phyloP scores from a whole-genome alignment of 164 flowering plant species.

The Taxillus chinensis region DNA sequence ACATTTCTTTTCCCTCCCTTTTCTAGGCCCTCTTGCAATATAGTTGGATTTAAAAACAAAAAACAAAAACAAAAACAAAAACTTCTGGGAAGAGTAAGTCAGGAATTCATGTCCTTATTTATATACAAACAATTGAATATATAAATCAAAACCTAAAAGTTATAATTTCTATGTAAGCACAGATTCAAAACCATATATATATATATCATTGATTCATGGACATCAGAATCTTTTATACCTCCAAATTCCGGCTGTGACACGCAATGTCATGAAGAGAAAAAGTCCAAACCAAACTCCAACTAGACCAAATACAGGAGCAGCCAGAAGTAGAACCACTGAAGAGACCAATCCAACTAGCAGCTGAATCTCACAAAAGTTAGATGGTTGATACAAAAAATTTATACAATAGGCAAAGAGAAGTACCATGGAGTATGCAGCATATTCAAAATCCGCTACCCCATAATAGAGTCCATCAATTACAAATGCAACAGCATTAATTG shows the following conservation, averaged over 20 bases:
- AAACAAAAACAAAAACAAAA: too few relatives aligned
- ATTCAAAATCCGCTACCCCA: constrained; percentile 90
- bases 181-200: too few relatives aligned
- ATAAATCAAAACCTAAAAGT: too few relatives aligned
- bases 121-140: too few relatives aligned
- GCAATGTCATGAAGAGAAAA: constrained; percentile 84
- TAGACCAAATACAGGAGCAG: constrained; percentile 69
- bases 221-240: constrained; percentile 36
- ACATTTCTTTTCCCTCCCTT: too few relatives aligned
- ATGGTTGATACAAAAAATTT: not conserved
- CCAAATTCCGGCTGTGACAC: constrained; percentile 72
- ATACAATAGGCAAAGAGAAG: not conserved
- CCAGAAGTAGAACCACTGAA: constrained; percentile 49
- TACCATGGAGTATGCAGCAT: constrained; percentile 97
- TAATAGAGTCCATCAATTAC: constrained; percentile 94
- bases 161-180: too few relatives aligned
- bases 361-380: constrained; percentile 24
- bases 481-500: constrained; percentile 91
- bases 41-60: too few relatives aligned
- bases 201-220: too few relatives aligned
- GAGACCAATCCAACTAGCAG: constrained; percentile 54
- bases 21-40: too few relatives aligned
- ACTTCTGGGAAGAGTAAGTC: too few relatives aligned
- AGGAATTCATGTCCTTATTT: too few relatives aligned
- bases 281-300: constrained; percentile 90